phyloP scores from a whole-genome alignment of 768 basidiomycete genomes.

The Macrolepiota fuliginosa region DNA sequence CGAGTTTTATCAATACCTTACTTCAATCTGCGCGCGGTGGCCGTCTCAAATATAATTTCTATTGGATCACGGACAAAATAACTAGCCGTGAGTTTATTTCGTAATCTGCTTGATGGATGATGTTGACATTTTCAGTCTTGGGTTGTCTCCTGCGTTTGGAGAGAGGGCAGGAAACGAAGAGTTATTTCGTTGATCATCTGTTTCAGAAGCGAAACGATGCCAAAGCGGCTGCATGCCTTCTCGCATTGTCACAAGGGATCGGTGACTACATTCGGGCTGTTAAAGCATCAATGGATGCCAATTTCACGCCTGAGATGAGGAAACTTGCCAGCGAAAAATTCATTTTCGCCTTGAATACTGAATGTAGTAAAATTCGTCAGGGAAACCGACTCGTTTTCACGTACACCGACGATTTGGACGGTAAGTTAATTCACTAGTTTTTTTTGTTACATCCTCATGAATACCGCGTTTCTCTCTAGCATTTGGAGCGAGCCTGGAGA shows the following conservation, averaged over 20 bases:
- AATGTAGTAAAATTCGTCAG: slow-evolving; percentile 40
- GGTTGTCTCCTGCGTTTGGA: slow-evolving; percentile 63
- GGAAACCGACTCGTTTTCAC: slow-evolving; percentile 38
- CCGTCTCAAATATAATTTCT: slow-evolving; percentile 39
- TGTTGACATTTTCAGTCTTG: slow-evolving; percentile 1
- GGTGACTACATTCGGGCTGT: slow-evolving; percentile 53
- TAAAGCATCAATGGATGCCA: slow-evolving; percentile 39
- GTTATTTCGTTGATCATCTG: slow-evolving; percentile 61
- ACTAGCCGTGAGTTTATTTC: slow-evolving; percentile 39
- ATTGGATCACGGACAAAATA: slow-evolving; percentile 37
- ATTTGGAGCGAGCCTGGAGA: slow-evolving; percentile 3
- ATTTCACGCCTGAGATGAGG: slow-evolving; percentile 43
- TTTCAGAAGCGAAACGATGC: slow-evolving; percentile 64
- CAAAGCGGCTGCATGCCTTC: slow-evolving; percentile 64
- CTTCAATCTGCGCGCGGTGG: slow-evolving; percentile 53
- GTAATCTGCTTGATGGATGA: background rate
- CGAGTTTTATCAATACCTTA: slow-evolving; percentile 49
- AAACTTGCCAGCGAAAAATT: slow-evolving; percentile 43
- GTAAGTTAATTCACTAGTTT: slow-evolving; percentile 29
- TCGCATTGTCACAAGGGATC: slow-evolving; percentile 63
- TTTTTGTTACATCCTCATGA: background rate
- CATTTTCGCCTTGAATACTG: slow-evolving; percentile 41
- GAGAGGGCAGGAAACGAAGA: slow-evolving; percentile 45
- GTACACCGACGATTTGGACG: slow-evolving; percentile 45
- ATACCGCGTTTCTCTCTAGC: background rate